phyloP scores from a whole-genome alignment of 768 basidiomycete genomes.

The Leccinum ochraceum region DNA sequence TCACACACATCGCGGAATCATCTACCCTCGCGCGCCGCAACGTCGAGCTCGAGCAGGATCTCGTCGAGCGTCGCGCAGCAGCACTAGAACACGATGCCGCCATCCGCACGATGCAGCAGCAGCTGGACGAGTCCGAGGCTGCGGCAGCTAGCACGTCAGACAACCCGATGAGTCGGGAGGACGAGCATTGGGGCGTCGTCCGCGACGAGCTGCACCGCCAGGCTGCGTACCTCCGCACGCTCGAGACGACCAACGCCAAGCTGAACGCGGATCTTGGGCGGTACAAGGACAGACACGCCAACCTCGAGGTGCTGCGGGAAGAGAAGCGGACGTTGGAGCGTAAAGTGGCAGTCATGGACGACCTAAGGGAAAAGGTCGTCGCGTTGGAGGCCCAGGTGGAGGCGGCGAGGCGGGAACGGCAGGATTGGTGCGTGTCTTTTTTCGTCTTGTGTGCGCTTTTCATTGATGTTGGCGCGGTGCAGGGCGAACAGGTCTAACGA shows the following conservation, averaged over 20 bases:
- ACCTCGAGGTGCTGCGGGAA: conserved; percentile 70
- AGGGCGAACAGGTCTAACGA: conserved; percentile 42
- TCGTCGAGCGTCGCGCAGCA: conserved; percentile 41
- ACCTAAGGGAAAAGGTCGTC: conserved; percentile 54
- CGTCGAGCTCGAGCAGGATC: conserved; percentile 48
- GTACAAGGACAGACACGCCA: conserved; percentile 56
- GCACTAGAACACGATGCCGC: conserved; percentile 43
- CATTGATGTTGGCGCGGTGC: neutral
- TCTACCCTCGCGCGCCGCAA: conserved; percentile 48
- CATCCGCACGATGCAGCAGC: conserved; percentile 46
- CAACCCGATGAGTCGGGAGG: conserved; percentile 38
- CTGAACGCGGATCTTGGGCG: conserved; percentile 53
- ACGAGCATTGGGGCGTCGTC: conserved; percentile 62
- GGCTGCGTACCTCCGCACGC: conserved; percentile 54
- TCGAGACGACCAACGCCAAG: conserved; percentile 61
- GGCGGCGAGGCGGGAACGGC: conserved; percentile 54
- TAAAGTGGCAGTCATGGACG: conserved; percentile 51
- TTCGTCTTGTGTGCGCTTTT: neutral
- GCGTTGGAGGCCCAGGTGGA: conserved; percentile 66
- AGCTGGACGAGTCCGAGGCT: conserved; percentile 46
- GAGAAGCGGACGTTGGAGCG: conserved; percentile 67
- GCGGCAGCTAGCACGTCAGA: conserved; percentile 18
- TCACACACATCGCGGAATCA: conserved; percentile 53
- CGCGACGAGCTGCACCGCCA: conserved; percentile 71
- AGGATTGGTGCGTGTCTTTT: conserved; percentile 52